Percentiles rank a stretch among this genome's conserved stretches.
phyloP scores from a whole-genome alignment of 176 grass and related monocot species.

The Olyra latifolia region DNA sequence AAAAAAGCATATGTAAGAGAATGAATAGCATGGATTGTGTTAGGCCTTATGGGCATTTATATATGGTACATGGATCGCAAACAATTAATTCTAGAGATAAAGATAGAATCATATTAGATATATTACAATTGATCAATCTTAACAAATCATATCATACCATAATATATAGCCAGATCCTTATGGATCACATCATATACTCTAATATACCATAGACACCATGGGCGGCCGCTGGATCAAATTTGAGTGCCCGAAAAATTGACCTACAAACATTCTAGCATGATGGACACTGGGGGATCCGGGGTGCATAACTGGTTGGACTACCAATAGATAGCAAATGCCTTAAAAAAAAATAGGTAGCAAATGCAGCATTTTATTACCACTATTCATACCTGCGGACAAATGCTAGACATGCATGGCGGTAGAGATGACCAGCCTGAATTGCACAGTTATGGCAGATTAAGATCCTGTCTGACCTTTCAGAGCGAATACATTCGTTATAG shows the following conservation, averaged over 20 bases:
- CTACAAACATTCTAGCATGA: neutral
- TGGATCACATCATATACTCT: too few species aligned
- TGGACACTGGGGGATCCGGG: neutral
- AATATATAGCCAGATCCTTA: too few species aligned
- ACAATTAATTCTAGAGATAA: too few species aligned
- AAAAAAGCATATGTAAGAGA: too few species aligned
- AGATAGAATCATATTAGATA: too few species aligned
- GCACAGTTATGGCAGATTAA: neutral
- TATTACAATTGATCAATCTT: too few species aligned
- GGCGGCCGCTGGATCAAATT: neutral
- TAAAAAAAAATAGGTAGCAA: too few species aligned
- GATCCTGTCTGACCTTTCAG: neutral
- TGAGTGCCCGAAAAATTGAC: neutral
- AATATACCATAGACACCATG: neutral
- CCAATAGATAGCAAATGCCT: too few species aligned
- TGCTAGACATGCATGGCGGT: neutral
- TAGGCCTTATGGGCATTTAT: too few species aligned
- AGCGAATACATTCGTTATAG: neutral
- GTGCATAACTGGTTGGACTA: neutral
- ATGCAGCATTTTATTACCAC: neutral
- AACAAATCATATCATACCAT: too few species aligned
- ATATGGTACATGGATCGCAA: too few species aligned
- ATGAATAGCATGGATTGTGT: too few species aligned
- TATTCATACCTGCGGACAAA: neutral
- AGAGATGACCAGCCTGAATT: neutral